Conservation (phyloP, 805 yeast species). For the Maudiozyma serrabonitensis region DNA sequence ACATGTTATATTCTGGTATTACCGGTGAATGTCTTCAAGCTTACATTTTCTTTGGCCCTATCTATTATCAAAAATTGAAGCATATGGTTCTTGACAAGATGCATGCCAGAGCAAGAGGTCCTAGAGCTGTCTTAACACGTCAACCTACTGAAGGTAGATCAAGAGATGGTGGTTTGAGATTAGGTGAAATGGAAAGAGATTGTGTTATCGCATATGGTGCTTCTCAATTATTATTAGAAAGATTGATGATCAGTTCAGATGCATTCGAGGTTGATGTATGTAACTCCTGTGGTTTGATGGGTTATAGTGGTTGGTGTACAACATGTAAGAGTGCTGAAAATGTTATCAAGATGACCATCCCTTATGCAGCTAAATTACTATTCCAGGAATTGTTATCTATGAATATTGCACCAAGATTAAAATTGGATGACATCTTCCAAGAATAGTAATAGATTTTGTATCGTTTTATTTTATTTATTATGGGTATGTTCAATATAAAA, state of each 20-base stretch:
- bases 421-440: constrained; percentile 75
- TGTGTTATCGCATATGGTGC: constrained; percentile 99
- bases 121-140: constrained; percentile 93
- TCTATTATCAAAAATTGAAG: constrained; percentile 93
- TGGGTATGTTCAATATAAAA: not conserved
- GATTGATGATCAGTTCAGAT: constrained; percentile 94
- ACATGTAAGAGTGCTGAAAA: constrained; percentile 82
- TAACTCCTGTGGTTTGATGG: constrained; percentile 91
- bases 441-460: constrained; percentile 12
- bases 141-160: constrained; percentile 99
- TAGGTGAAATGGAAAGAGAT: constrained; percentile 99
- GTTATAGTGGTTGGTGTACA: constrained; percentile 97
- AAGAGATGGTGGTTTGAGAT: constrained; percentile 96
- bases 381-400: constrained; percentile 97
- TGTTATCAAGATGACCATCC: constrained; percentile 89
- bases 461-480: not conserved
- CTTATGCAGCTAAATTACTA: constrained; percentile 94
- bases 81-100: constrained; percentile 98
- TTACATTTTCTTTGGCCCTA: constrained; percentile 96
- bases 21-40: constrained; percentile 97
- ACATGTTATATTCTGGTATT: constrained; percentile 93
- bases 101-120: constrained; percentile 99
- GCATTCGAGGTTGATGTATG: constrained; percentile 97
- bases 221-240: constrained; percentile 82
- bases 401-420: constrained; percentile 96